These are phyloP conservation scores for Trypanosoma lewisi DNA, from an alignment of 208 protist species.

Conservation along the genomic window DNA sequence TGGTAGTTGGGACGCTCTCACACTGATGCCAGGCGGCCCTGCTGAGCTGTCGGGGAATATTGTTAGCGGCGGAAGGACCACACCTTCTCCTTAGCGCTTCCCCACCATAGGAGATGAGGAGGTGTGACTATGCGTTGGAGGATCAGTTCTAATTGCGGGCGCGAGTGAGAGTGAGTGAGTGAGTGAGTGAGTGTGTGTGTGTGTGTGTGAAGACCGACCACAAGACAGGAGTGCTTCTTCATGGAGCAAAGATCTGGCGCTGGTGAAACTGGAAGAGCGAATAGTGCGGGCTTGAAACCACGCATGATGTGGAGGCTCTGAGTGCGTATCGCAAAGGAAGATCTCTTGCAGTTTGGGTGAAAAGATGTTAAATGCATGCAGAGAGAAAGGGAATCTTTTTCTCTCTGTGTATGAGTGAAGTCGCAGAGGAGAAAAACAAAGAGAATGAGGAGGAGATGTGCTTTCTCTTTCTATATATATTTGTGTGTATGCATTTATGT, in stretches of 20 bases:
- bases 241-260: conserved; percentile 17
- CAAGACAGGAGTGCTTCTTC: conserved; percentile 18
- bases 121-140: conserved; percentile 13
- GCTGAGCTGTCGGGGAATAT: conserved; percentile 9
- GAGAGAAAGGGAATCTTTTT: not conserved
- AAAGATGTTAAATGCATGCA: not conserved
- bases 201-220: conserved; percentile 20
- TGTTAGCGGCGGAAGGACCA: conserved; percentile 10
- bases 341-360: not conserved
- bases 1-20: not conserved
- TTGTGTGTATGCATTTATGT: no score
- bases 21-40: not conserved
- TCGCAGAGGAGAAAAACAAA: not conserved
- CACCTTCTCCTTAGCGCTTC: conserved; percentile 8
- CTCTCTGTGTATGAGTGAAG: no score
- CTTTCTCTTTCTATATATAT: no score
- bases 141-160: conserved; percentile 18
- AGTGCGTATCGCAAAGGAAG: conserved; percentile 10
- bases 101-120: no score
- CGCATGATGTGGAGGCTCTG: conserved; percentile 22
- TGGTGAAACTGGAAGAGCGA: conserved; percentile 18
- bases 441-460: no score
- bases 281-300: conserved; percentile 17
- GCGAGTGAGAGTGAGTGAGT: no score
- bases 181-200: no score